phyloP scores from a whole-genome alignment of 1,284 basidiomycete genomes.

The Pulchroboletus neoregius region DNA sequence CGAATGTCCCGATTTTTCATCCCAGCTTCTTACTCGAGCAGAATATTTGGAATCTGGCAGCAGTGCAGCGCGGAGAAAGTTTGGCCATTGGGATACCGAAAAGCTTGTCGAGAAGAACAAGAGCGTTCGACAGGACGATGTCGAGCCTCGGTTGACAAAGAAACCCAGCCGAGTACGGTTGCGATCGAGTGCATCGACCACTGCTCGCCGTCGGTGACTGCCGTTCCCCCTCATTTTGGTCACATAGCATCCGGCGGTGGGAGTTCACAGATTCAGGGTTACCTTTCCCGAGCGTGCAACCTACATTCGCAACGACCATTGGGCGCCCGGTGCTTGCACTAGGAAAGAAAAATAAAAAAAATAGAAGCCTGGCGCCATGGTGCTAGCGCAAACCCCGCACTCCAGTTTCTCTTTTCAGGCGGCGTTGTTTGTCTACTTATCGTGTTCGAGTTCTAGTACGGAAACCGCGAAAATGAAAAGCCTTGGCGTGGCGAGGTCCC shows the following conservation, averaged over 20 bases:
- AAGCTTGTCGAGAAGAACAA: conserved; percentile 26
- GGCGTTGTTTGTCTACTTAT: conserved; percentile 21
- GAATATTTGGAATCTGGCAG: conserved; percentile 84
- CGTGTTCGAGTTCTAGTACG: conserved; percentile 13
- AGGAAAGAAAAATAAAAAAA: conserved; percentile 1
- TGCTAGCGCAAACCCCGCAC: conserved; percentile 9
- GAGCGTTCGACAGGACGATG: conserved; percentile 18
- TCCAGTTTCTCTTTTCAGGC: conserved; percentile 7
- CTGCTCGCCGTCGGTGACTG: conserved; percentile 29
- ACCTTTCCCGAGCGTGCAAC: conserved; percentile 10
- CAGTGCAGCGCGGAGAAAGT: conserved; percentile 67
- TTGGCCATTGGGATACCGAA: conserved; percentile 43
- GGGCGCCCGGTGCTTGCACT: not conserved
- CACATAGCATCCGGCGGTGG: conserved; percentile 2
- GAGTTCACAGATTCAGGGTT: conserved; percentile 23
- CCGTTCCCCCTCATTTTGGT: conserved; percentile 7
- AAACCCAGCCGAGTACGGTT: conserved; percentile 30
- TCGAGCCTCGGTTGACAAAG: conserved; percentile 27
- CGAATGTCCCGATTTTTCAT: conserved; percentile 47
- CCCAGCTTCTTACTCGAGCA: conserved; percentile 61
- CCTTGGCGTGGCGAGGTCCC: conserved; percentile 12
- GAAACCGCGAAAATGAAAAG: conserved; percentile 23
- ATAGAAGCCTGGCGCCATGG: not conserved
- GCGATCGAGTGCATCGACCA: conserved; percentile 20
- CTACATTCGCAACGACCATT: not conserved